Base-by-base conservation (phyloP, 352 stramenopile species). In the Phytophthora gonapodyides region DNA sequence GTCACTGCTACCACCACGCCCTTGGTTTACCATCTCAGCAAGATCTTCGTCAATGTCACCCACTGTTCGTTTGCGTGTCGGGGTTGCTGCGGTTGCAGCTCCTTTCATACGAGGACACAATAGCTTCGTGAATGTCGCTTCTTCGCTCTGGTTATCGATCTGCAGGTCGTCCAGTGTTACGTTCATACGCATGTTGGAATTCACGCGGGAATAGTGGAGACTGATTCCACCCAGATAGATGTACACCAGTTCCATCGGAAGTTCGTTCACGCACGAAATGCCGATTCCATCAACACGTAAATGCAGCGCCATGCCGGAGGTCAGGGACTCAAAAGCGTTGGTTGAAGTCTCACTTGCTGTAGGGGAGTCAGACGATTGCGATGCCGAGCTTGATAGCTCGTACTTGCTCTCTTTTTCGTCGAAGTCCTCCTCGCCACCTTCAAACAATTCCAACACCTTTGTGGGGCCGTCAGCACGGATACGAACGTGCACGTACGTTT, bases 371-470 rank as follows among this genome's bases (percentile, higher is more conserved):
- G 80, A 91, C 16, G 77, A 89, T 3, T 71, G 77, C 7, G 82
- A 92, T 0, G 77, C 54, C 2, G 77, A 64, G 43, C 79, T 92
- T 15, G 84, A 91, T n/a, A 89, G 11, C 27, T 92, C 84, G n/a
- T 85, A 70, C 36, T 89, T 91, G 35, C 49, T 80, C n/a, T 94
- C 84, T 44, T 85, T 88, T 50, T 93, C 87, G 40, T 93, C 87
- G 42, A 85, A 88, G 46, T 96, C 88, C 62, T 94, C 87, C 61
- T 95, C 85, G 5, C 85, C 85, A 46, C 86, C 88, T 82, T 97
- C 88, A 55, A 86, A 95, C 3, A 97, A 52, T 57, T 97, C 89
- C n/a, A 97, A 66, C 15, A 97, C 89, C 55, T 96, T 97, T 21
- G 88, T 97, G 5, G 88, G 85, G 1, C 89, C 89, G 67, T 97